These are phyloP conservation scores for Nectriaceae sp. DNA, from an alignment of 2,329 filamentous ascomycete genomes.

Conservation along the genomic window DNA sequence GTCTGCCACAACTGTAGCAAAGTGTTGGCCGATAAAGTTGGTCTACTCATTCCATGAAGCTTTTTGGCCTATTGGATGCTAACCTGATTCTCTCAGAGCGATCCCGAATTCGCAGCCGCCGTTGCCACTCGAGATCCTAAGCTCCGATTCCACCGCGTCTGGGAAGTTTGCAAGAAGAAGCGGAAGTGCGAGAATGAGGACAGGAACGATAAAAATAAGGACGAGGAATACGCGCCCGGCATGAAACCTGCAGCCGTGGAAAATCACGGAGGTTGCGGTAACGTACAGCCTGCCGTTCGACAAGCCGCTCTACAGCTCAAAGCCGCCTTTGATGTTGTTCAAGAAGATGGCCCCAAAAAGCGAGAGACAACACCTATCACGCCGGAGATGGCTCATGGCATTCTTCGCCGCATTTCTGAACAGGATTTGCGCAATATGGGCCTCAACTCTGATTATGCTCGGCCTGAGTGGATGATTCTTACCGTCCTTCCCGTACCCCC, in stretches of 20 bases:
- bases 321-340: conserved; percentile 64
- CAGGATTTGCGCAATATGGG: conserved; percentile 85
- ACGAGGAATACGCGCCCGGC: conserved; percentile 66
- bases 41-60: conserved; percentile 63
- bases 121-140: conserved; percentile 89
- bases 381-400: conserved; percentile 79
- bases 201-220: conserved; percentile 67
- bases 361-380: conserved; percentile 82
- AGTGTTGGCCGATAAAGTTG: conserved; percentile 96
- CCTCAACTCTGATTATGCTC: conserved; percentile 90
- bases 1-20: conserved; percentile 99
- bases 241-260: conserved; percentile 52
- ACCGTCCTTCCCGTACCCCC: conserved; percentile 94
- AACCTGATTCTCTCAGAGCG: conserved; percentile 67
- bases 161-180: conserved; percentile 89
- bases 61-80: conserved; percentile 60
- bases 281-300: conserved; percentile 83
- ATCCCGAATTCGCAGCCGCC: conserved; percentile 80
- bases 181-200: conserved; percentile 79
- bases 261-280: conserved; percentile 90
- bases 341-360: conserved; percentile 70
- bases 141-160: conserved; percentile 88
- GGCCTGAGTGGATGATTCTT: conserved; percentile 97
- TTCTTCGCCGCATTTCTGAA: conserved; percentile 83
- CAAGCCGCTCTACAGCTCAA: conserved; percentile 84